These are phyloP conservation scores for Heterococcus sp. DNA, from an alignment of 108 stramenopile species.

Conservation along the genomic window DNA sequence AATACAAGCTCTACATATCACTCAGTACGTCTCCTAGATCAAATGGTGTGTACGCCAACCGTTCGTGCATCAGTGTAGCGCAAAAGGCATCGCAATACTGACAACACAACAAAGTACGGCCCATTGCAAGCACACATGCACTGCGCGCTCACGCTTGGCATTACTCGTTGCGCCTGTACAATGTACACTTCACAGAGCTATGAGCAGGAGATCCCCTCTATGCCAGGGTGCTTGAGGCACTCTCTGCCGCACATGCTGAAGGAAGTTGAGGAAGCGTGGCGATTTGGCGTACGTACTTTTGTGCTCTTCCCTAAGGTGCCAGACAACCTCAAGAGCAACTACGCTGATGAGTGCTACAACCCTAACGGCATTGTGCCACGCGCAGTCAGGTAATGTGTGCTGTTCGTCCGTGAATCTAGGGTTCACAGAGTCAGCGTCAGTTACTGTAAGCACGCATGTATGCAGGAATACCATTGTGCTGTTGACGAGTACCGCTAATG, in stretches of 20 bases:
- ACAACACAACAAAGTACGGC: no score
- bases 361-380: conserved; percentile 90
- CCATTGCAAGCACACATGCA: no score
- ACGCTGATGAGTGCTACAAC: conserved; percentile 92
- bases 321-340: conserved; percentile 88
- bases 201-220: conserved; percentile 76
- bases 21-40: no score
- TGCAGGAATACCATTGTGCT: no score
- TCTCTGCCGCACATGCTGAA: conserved; percentile 76
- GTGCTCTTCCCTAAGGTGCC: conserved; percentile 89
- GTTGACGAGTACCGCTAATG: no score
- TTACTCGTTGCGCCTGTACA: background rate
- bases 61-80: background rate
- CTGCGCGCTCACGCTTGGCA: background rate
- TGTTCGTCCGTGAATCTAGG: no score
- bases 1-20: no score
- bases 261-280: conserved; percentile 81
- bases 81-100: background rate
- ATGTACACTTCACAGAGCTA: conserved; percentile 50
- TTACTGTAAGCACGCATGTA: no score
- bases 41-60: background rate
- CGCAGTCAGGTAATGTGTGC: conserved; percentile 57
- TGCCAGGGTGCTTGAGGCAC: conserved; percentile 92
- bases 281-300: conserved; percentile 82
- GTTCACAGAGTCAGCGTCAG: no score